These are phyloP conservation scores for Lactarius hatsudake DNA, from an alignment of 768 basidiomycete genomes.

Conservation along the genomic window DNA sequence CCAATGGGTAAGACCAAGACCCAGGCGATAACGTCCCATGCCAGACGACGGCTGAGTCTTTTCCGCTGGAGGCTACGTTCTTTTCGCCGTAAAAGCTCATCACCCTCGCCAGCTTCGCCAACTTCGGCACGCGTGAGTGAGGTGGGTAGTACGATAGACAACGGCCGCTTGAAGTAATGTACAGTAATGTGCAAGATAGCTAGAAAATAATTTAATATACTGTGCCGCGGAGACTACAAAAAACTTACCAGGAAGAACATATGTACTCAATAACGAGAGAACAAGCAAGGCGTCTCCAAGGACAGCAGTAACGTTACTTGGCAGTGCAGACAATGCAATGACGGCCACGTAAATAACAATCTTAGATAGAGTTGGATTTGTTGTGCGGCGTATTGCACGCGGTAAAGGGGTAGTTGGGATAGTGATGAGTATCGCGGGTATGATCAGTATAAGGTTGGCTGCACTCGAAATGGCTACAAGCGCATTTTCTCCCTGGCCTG, in stretches of 20 bases:
- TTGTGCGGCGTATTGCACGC: constrained; percentile 38
- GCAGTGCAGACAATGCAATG: constrained; percentile 46
- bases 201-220: constrained; percentile 26
- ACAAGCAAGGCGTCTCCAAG: constrained; percentile 51
- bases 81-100: constrained; percentile 82
- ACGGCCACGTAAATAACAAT: constrained; percentile 42
- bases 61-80: constrained; percentile 78
- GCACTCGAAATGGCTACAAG: constrained; percentile 46
- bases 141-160: constrained; percentile 75
- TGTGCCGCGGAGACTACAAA: neutral
- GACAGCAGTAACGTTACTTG: constrained; percentile 38
- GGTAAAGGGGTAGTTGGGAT: constrained; percentile 53
- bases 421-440: constrained; percentile 58
- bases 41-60: constrained; percentile 65
- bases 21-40: constrained; percentile 87
- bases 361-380: constrained; percentile 48
- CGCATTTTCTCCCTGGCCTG: constrained; percentile 33
- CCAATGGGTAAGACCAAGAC: constrained; percentile 62
- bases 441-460: constrained; percentile 52
- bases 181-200: constrained; percentile 76
- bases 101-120: constrained; percentile 33
- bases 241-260: constrained; percentile 56
- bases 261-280: constrained; percentile 54
- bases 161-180: constrained; percentile 81
- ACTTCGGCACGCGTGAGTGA: constrained; percentile 15